Evolutionary conservation across 441 rosid genomes (phyloP), one percentile per base, ranked within the genome.

Genomic region (Croton laevigatus): DNA sequence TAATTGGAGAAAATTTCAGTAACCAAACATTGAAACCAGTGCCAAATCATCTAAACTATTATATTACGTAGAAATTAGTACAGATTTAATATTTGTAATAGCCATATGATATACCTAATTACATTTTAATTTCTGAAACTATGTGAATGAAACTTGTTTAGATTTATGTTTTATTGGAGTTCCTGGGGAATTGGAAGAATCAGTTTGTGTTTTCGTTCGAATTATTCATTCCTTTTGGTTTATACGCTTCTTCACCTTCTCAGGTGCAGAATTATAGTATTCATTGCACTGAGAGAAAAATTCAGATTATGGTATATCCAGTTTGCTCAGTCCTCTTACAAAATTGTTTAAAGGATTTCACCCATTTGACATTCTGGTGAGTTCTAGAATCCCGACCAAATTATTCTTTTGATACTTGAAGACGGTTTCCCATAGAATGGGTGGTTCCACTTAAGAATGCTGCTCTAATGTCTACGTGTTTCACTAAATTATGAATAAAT

Each of bases 281-380:
- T 0, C 19, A 19, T 55, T 69, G 64, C 13, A 46, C 32, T 68
- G 40, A 48, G 45, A 68, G 55, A 51, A 59, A 20, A 49, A 16
- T 60, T 59, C 46, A 37, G 61, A 58, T 67, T 51, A 71, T 52
- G 73, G 60, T 62, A 6, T 62, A 52, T 52, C 74, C 62, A 42
- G 69, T 59, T 72, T 59, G 66, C 51, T 66, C 66, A 10, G 51
- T 59, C 65, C 59, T 58, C 23, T 58, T 58, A 37, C 60, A 59
- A 72, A 59, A 49, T 34, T 71, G 38, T 65, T 58, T 70, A 11
- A 59, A 69, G 59, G 57, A 17, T 45, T 65, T 73, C 45, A 14
- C 62, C 34, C 59, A 38, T 49, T 66, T 70, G 57, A 38, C 69
- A 53, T 69, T 73, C 54, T 62, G 59, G 65, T 58, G 42, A 65